Percentiles rank a stretch among this genome's conserved stretches.
These are phyloP conservation scores for Anthostomella pinea DNA, from an alignment of 2,329 filamentous ascomycete species.

Conservation along the genomic window DNA sequence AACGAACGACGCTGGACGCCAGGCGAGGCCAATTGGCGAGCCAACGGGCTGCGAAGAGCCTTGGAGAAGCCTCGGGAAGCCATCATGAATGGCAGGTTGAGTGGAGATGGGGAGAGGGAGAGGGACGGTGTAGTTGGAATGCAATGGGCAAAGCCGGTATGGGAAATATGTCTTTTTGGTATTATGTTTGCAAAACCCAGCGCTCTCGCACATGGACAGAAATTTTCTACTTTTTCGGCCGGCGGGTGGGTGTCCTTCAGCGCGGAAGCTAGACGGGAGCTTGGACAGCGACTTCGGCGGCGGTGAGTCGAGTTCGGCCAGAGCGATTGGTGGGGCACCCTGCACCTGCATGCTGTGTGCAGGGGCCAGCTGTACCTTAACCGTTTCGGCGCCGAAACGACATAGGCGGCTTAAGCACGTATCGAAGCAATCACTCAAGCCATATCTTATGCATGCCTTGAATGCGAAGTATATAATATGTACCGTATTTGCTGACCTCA, in stretches of 20 bases:
- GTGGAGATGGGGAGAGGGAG: constrained; percentile 31
- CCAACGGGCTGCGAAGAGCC: constrained; percentile 61
- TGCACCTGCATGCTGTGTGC: constrained; percentile 1
- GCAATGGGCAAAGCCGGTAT: constrained; percentile 15
- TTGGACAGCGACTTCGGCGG: constrained; percentile 28
- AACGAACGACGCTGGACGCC: constrained; percentile 62
- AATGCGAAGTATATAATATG: too few species aligned
- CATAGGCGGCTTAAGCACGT: too few species aligned
- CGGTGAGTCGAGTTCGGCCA: constrained; percentile 25
- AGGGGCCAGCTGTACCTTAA: neutral
- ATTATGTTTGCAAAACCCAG: too few species aligned
- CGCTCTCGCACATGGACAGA: too few species aligned
- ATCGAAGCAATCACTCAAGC: too few species aligned
- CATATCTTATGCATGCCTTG: too few species aligned
- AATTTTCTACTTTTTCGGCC: constrained; percentile 11
- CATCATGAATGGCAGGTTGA: constrained; percentile 55
- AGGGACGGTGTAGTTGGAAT: constrained; percentile 19
- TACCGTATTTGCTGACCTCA: too few species aligned
- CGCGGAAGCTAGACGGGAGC: constrained; percentile 2
- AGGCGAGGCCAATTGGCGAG: constrained; percentile 61
- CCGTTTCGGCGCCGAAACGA: too few species aligned
- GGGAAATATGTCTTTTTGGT: constrained; percentile 12
- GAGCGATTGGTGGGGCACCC: constrained; percentile 19
- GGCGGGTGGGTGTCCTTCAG: constrained; percentile 7
- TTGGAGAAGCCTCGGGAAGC: constrained; percentile 72